Percentiles rank a stretch among this genome's conserved stretches.
Conservation (phyloP, 768 basidiomycete genomes). For the Lyophyllum atratum region DNA sequence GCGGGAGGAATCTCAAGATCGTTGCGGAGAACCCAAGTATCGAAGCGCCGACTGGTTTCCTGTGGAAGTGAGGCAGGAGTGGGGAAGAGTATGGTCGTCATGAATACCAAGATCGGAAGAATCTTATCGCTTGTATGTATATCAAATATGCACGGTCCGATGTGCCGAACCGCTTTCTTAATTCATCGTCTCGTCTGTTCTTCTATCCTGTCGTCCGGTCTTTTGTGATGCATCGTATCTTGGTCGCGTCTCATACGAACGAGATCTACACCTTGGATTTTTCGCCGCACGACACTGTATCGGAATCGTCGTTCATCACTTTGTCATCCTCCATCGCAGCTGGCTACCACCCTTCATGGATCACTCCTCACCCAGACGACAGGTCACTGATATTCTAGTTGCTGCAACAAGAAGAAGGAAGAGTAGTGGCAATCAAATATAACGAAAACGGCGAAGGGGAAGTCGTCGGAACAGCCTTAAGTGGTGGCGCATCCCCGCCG, state of each 20-base stretch:
- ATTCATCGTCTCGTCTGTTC: too few relatives aligned
- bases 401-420: neutral
- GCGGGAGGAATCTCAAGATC: slow-evolving; percentile 55
- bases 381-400: neutral
- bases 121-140: neutral
- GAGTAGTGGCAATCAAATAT: too few relatives aligned
- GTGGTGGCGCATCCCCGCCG: too few relatives aligned
- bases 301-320: neutral
- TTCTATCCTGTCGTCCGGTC: neutral
- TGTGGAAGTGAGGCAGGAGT: slow-evolving; percentile 40
- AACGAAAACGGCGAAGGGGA: too few relatives aligned
- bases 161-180: neutral
- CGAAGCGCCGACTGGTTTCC: slow-evolving; percentile 54
- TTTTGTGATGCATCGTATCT: neutral
- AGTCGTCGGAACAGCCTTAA: too few relatives aligned
- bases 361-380: neutral
- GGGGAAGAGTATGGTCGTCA: neutral
- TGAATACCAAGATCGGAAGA: neutral
- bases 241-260: neutral
- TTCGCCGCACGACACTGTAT: neutral
- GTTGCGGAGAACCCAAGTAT: slow-evolving; percentile 48
- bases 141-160: neutral
- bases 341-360: neutral
- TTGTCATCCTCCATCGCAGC: neutral
- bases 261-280: neutral